Evolutionary conservation across 768 basidiomycete genomes (phyloP), one percentile per base, ranked within the genome.

Genomic region (Boletus edulis): DNA sequence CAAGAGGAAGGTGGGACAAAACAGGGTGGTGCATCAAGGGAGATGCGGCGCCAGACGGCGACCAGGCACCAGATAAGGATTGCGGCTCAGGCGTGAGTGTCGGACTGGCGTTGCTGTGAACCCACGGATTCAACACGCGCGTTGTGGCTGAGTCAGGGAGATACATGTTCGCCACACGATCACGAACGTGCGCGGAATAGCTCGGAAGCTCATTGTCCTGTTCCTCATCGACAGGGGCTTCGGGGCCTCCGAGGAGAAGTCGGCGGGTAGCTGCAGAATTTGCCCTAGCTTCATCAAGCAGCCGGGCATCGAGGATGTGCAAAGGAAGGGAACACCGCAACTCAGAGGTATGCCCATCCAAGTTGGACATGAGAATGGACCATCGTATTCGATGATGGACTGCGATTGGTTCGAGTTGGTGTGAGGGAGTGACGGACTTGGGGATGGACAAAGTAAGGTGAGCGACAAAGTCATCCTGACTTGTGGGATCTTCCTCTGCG

Each of bases 311-410:
- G 22, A 98, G 85, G 46, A 98, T 79, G 65, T 91, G 84, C 34
- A 98, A 72, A 0, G 96, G 96, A 6, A 98, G 78, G 2, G 94
- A 94, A 70, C 96, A 98, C 15, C 94, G 85, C n/a, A 98, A 78
- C 70, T 98, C 94, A 10, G 93, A 95, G 3, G 85, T 87, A 67
- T 98, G 96, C 0, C 94, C 94, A 66, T 98, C 96, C 8, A 79
- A 78, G 67, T 98, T 98, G 58, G 78, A 78, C 65, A 95, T 87
- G 49, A 85, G 75, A 57, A 92, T 87, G 15, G 69, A 81, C 90
- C 90, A 91, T 38, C 87, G 81, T 62, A 98, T 80, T 46, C 89
- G 86, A 72, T 98, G 92, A 3, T 78, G 77, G 20, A 94, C 77
- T 18, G 74, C 73, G 51, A 95, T 84, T 0, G 94, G 94, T 55